Evolutionary conservation across 2,329 filamentous ascomycete species (phyloP).

Genomic region (Colletotrichum sidae): DNA sequence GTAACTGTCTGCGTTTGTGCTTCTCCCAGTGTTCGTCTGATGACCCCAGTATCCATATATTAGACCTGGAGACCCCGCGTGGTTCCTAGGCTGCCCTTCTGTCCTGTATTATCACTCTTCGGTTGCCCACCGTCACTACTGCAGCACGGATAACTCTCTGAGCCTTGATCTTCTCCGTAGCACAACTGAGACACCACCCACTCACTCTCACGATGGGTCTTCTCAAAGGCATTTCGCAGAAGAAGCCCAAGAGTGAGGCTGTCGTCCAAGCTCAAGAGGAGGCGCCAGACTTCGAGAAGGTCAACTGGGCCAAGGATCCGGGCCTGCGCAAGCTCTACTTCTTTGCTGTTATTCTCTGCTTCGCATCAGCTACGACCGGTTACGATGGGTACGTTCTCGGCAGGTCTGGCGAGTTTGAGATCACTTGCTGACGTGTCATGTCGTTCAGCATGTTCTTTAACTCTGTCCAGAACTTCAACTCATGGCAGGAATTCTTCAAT

Average conservation of each 20-base stretch:
- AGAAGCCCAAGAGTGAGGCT: constrained; percentile 32
- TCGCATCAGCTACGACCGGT: constrained; percentile 67
- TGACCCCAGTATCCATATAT: constrained; percentile 32
- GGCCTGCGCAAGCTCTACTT: constrained; percentile 68
- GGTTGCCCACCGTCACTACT: constrained; percentile 15
- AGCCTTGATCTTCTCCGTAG: constrained; percentile 21
- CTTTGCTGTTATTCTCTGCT: constrained; percentile 61
- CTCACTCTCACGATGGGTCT: constrained; percentile 26
- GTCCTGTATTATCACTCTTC: constrained; percentile 11
- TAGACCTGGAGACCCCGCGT: constrained; percentile 32
- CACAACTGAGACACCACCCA: constrained; percentile 16
- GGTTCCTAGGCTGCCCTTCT: background rate
- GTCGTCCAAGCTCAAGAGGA: constrained; percentile 53
- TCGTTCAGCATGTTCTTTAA: constrained; percentile 56
- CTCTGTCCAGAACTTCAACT: constrained; percentile 55
- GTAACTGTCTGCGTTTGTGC: constrained; percentile 5
- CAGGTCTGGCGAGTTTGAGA: background rate
- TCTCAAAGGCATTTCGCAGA: constrained; percentile 33
- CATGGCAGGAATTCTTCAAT: constrained; percentile 61
- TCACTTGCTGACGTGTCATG: constrained; percentile 19
- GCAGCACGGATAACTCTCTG: constrained; percentile 19
- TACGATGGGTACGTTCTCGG: constrained; percentile 61
- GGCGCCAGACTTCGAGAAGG: constrained; percentile 61
- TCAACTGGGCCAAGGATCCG: constrained; percentile 66
- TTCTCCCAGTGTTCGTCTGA: constrained; percentile 22